A percentile compares a stretch with the other conserved stretches of the same genome.
phyloP scores from a whole-genome alignment of 192 early-diverging fungal genomes.

The Entomortierella beljakovae region DNA sequence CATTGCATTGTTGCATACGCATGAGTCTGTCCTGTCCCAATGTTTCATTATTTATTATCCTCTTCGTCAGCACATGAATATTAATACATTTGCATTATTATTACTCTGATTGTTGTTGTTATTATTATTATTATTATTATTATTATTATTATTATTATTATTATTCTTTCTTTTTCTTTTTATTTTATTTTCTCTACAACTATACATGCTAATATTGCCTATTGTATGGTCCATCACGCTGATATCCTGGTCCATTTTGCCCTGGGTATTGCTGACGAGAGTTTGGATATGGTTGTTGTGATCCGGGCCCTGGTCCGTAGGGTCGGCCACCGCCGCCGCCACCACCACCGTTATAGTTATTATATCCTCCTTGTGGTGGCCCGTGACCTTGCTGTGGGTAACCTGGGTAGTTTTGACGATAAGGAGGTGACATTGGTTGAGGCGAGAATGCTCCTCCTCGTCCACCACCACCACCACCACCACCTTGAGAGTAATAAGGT shows the following conservation, averaged over 20 bases:
- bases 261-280: constrained; percentile 20
- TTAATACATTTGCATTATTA: too few species aligned
- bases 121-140: too few species aligned
- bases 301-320: constrained; percentile 10
- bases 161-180: background rate
- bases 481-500: background rate
- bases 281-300: constrained; percentile 16
- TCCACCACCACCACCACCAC: too few species aligned
- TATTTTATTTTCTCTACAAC: background rate
- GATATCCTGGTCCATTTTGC: constrained; percentile 1
- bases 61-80: too few species aligned
- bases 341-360: background rate
- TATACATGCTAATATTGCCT: background rate
- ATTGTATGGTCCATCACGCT: constrained; percentile 18
- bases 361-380: background rate
- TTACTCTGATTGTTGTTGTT: too few species aligned
- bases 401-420: background rate
- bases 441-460: constrained; percentile 21
- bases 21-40: too few species aligned
- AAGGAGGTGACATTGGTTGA: constrained; percentile 16
- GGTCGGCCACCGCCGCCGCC: background rate
- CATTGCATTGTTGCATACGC: too few species aligned
- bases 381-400: constrained; percentile 2
- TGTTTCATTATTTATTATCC: too few species aligned
- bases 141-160: too few species aligned